Evolutionary conservation across 2,329 filamentous ascomycete genomes (phyloP), one percentile per base, ranked within the genome.

Genomic region (Cytospora paraplurivora): DNA sequence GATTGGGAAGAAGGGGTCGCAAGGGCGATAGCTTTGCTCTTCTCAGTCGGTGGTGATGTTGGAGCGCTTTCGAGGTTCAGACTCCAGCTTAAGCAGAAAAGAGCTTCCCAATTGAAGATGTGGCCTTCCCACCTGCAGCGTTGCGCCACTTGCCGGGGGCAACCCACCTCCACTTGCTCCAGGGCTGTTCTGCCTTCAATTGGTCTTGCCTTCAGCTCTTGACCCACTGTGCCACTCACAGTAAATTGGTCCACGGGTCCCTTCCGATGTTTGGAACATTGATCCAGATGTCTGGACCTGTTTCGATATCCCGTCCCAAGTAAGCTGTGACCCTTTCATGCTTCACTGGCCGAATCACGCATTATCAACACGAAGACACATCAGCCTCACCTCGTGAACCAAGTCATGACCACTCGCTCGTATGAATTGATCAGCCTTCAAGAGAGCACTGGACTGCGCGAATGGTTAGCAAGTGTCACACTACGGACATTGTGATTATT

Each of bases 61-160:
- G 61, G 50, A 33, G 56, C 58, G 55, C 47, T 53, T 41, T 52
- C 49, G 54, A 59, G 17, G 53, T 59, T 55, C 50, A 49, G 50
- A 38, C 27, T 34, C 33, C 47, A 19, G 21, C 27, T 27, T 27
- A 27, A 27, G 27, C 47, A 60, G 49, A 54, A 60, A 51, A 63
- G 62, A 56, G 19, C 57, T 53, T 55, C 44, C 47, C 64, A 66
- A 64, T 66, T 66, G 64, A 64, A 60, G 62, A 64, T 66, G 64
- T 66, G 64, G 64, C 64, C 64, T 66, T 66, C 64, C 53, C 41
- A 17, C 8, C 55, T 38, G 61, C 57, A 27, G 49, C 32, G 55
- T 49, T 35, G 56, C 44, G 64, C 59, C 61, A 32, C 52, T 41
- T 60, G 60, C 64, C 49, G 61, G 56, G 53, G 54, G 60, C 41